A percentile compares a stretch with the other conserved stretches of the same genome.
These are phyloP conservation scores for Grifola frondosa DNA, from an alignment of 1,284 basidiomycete species.

Conservation along the genomic window DNA sequence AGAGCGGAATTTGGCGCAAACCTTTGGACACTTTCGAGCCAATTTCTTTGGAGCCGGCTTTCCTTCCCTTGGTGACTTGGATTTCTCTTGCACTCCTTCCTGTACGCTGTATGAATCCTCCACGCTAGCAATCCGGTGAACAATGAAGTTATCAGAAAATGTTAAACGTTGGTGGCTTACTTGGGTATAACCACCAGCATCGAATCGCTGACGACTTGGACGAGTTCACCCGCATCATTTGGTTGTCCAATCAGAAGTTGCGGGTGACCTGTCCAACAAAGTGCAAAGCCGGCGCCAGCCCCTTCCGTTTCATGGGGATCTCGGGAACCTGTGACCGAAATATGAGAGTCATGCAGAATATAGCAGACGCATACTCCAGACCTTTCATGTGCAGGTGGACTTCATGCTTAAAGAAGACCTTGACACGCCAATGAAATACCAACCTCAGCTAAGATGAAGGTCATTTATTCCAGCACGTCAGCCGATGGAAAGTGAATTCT, in stretches of 20 bases:
- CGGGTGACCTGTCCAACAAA: constrained; percentile 83
- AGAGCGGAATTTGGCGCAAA: constrained; percentile 83
- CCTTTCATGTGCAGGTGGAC: constrained; percentile 88
- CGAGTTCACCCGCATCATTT: constrained; percentile 77
- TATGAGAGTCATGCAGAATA: constrained; percentile 18
- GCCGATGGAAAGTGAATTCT: background rate
- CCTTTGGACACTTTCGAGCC: constrained; percentile 40
- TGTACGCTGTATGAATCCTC: constrained; percentile 28
- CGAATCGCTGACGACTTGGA: constrained; percentile 83
- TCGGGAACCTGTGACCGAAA: constrained; percentile 62
- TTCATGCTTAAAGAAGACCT: constrained; percentile 71
- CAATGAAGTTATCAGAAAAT: background rate
- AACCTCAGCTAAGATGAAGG: constrained; percentile 64
- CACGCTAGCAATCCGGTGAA: constrained; percentile 23
- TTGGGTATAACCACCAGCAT: constrained; percentile 84
- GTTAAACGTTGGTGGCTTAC: constrained; percentile 41
- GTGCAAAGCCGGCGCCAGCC: constrained; percentile 86
- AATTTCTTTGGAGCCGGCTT: constrained; percentile 25
- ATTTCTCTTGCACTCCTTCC: background rate
- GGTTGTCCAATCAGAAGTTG: constrained; percentile 72
- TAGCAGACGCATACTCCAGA: constrained; percentile 27
- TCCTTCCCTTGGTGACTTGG: constrained; percentile 10
- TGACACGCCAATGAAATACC: constrained; percentile 83
- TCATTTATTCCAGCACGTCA: background rate
- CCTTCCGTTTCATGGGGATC: constrained; percentile 79